Evolutionary conservation across 805 yeast species (phyloP).

Genomic region (Yarrowia phangngaensis): DNA sequence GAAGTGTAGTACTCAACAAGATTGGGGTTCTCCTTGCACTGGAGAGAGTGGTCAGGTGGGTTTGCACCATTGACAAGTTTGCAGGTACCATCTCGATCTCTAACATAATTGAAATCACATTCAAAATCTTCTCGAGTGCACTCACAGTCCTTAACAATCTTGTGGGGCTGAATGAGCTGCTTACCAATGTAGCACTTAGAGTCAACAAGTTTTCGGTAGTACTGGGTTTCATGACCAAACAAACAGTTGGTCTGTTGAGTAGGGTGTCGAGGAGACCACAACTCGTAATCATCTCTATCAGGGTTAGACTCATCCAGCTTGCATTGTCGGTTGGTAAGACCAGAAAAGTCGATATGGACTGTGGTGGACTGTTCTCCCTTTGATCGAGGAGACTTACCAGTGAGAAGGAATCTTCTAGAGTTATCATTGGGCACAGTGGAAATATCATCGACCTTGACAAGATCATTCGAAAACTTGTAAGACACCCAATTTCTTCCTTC

Average conservation of each 20-base stretch:
- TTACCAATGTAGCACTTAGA: constrained; percentile 57
- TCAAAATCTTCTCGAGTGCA: constrained; percentile 88
- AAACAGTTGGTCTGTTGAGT: constrained; percentile 48
- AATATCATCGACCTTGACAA: constrained; percentile 55
- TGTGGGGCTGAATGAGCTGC: constrained; percentile 47
- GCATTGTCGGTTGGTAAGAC: constrained; percentile 54
- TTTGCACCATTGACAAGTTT: constrained; percentile 68
- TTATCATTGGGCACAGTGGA: constrained; percentile 88
- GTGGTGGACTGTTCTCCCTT: constrained; percentile 48
- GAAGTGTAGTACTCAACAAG: constrained; percentile 74
- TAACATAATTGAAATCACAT: constrained; percentile 82
- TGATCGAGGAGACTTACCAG: constrained; percentile 49
- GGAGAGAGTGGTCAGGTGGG: constrained; percentile 60
- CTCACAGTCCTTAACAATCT: constrained; percentile 61
- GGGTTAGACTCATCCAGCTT: constrained; percentile 45
- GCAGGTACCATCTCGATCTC: constrained; percentile 78
- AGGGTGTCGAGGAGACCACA: constrained; percentile 61
- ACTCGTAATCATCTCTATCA: constrained; percentile 56
- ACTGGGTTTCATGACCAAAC: constrained; percentile 65
- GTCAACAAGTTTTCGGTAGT: constrained; percentile 55
- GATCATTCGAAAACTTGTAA: constrained; percentile 55
- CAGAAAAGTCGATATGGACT: constrained; percentile 56
- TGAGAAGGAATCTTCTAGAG: constrained; percentile 69
- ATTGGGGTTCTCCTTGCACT: constrained; percentile 53
- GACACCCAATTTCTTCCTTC: constrained; percentile 76